phyloP scores from a whole-genome alignment of 2,329 filamentous ascomycete species.

The Corniculantispora saksenae region DNA sequence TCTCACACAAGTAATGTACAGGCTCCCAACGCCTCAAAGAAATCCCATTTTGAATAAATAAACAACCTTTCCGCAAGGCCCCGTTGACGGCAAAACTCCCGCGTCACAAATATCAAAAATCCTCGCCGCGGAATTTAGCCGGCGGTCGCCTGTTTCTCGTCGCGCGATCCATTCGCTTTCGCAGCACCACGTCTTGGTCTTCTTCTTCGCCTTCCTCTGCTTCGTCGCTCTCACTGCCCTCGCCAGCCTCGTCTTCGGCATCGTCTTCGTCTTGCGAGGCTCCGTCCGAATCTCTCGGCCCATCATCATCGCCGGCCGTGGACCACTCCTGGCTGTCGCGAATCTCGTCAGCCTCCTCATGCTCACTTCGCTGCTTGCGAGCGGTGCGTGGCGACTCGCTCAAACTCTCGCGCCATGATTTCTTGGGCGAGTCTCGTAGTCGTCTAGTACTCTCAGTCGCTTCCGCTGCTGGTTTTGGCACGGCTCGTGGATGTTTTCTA shows the following conservation, averaged over 20 bases:
- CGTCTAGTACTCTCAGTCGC: neutral
- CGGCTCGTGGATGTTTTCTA: constrained; percentile 38
- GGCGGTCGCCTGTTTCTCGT: constrained; percentile 35
- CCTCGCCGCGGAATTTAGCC: constrained; percentile 39
- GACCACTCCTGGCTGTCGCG: constrained; percentile 28
- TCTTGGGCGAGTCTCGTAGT: neutral
- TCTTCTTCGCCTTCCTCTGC: constrained; percentile 28
- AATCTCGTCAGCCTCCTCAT: constrained; percentile 25
- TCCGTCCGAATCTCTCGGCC: neutral
- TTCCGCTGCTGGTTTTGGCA: constrained; percentile 22
- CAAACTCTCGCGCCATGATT: neutral
- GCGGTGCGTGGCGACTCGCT: neutral
- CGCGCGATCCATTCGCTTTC: constrained; percentile 29
- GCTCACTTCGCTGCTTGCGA: neutral
- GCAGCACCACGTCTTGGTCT: constrained; percentile 34
- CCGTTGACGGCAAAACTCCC: constrained; percentile 5
- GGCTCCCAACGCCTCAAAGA: neutral
- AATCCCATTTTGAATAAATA: neutral
- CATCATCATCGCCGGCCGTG: constrained; percentile 11
- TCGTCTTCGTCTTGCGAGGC: constrained; percentile 12
- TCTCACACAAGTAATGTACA: no score
- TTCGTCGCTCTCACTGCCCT: neutral
- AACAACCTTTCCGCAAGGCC: neutral
- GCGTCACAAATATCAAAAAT: constrained; percentile 25
- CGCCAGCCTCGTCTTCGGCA: neutral